Evolutionary conservation across 176 grass and related monocot genomes (phyloP).

Genomic region (Microstegium vimineum): DNA sequence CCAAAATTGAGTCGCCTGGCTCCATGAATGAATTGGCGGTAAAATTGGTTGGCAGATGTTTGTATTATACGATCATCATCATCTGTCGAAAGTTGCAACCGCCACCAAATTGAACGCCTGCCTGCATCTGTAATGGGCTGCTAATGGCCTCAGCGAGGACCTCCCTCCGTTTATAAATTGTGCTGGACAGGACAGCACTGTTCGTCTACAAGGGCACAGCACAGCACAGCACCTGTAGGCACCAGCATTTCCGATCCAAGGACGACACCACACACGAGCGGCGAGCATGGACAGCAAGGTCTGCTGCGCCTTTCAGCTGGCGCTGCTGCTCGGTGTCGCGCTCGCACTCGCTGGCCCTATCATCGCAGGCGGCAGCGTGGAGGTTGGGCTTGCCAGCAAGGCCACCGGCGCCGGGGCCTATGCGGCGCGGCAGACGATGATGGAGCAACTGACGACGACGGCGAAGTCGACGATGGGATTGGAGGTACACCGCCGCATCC

Average conservation of each 20-base stretch:
- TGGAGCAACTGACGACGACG: not conserved
- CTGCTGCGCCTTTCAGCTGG: not conserved
- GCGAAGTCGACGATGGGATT: not conserved
- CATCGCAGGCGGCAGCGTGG: not conserved
- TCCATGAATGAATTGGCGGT: constrained; percentile 7
- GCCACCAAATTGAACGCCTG: not conserved
- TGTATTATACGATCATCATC: not conserved
- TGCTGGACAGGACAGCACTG: not conserved
- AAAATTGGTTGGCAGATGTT: constrained; percentile 17
- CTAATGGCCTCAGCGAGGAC: not conserved
- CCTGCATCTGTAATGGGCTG: not conserved
- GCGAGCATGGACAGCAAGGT: constrained; percentile 4
- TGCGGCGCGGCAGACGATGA: constrained; percentile 3
- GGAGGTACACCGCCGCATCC: constrained; percentile 36
- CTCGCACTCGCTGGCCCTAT: not conserved
- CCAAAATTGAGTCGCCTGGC: not conserved
- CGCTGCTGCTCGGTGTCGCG: not conserved
- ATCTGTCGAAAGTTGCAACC: constrained; percentile 5
- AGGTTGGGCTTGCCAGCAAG: not conserved
- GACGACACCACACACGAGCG: not conserved
- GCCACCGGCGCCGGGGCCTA: not conserved
- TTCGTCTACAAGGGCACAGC: not conserved
- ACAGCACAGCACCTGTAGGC: not conserved
- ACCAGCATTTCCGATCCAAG: not conserved
- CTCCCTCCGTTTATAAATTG: constrained; percentile 6